Percentiles rank a stretch among this genome's conserved stretches.
These are phyloP conservation scores for Discostella stelligeroides DNA, from an alignment of 108 stramenopile species.

Conservation along the genomic window DNA sequence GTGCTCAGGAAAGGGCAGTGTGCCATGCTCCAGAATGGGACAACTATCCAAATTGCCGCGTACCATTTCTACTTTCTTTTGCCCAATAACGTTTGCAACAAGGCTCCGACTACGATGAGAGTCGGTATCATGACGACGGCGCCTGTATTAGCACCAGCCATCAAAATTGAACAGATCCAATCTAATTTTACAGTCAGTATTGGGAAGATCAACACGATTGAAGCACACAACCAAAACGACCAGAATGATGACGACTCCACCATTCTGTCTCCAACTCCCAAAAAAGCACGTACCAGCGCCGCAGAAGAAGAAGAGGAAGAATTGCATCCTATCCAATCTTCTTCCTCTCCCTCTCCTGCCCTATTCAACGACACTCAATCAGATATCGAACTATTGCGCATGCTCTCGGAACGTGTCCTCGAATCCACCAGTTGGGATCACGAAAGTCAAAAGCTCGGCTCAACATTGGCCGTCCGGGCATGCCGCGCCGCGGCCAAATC, in stretches of 20 bases:
- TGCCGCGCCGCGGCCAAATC: constrained; percentile 24
- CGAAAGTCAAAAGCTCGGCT: constrained; percentile 16
- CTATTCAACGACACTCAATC: constrained; percentile 10
- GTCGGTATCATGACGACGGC: constrained; percentile 1
- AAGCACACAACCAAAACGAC: neutral
- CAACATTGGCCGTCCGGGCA: constrained; percentile 22
- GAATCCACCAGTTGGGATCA: constrained; percentile 10
- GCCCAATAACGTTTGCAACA: constrained; percentile 1
- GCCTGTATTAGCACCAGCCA: neutral
- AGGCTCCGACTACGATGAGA: constrained; percentile 8
- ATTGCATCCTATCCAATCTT: no score
- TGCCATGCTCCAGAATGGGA: constrained; percentile 29
- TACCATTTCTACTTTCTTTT: constrained; percentile 34
- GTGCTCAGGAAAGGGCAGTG: constrained; percentile 15
- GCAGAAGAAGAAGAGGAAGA: no score
- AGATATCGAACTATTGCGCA: constrained; percentile 7
- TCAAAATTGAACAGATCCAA: neutral
- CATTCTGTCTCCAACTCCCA: neutral
- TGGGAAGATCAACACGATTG: no score
- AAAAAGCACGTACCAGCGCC: neutral
- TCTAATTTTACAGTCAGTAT: no score
- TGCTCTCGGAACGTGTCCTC: constrained; percentile 3
- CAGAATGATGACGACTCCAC: neutral
- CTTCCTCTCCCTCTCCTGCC: neutral
- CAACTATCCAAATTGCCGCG: constrained; percentile 15